Evolutionary conservation across 371 early-diverging fungal genomes (phyloP).

Genomic region (Polyrhizophydium stewartii): DNA sequence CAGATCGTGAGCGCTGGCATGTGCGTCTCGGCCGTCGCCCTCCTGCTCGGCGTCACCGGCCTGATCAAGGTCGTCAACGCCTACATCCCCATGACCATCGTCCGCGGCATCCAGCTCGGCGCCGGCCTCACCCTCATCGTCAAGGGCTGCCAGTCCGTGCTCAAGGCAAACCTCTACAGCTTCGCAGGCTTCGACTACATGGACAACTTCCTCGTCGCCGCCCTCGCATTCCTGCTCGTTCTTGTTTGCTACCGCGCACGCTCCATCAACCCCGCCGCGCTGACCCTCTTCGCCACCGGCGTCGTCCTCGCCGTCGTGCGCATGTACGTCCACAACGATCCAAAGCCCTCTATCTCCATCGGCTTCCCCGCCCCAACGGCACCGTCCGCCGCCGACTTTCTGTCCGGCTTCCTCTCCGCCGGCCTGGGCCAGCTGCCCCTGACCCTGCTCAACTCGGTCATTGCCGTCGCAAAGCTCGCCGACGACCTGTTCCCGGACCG

Average conservation of each 20-base stretch:
- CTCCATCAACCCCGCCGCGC: constrained; percentile 60
- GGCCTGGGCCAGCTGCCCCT: constrained; percentile 87
- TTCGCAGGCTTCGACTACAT: constrained; percentile 52
- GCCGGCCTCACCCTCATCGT: constrained; percentile 71
- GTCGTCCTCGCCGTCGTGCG: constrained; percentile 61
- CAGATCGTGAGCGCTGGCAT: constrained; percentile 78
- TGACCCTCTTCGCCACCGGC: constrained; percentile 72
- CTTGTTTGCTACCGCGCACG: constrained; percentile 62
- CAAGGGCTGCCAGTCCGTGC: constrained; percentile 53
- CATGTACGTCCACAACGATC: constrained; percentile 11
- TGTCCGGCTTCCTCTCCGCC: constrained; percentile 68
- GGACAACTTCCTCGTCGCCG: constrained; percentile 74
- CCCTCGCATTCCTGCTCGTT: constrained; percentile 62
- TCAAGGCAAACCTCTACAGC: constrained; percentile 23
- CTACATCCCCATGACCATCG: constrained; percentile 70
- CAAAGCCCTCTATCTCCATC: constrained; percentile 40
- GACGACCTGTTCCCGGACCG: constrained; percentile 63
- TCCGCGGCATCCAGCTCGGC: constrained; percentile 87
- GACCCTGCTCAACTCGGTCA: constrained; percentile 78
- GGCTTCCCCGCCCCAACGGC: constrained; percentile 14
- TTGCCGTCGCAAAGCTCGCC: constrained; percentile 73
- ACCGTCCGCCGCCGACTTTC: constrained; percentile 62
- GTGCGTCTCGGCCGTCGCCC: constrained; percentile 58
- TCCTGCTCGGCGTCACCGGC: constrained; percentile 67
- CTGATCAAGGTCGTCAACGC: constrained; percentile 65